Conservation (phyloP, 2,329 filamentous ascomycete genomes). For the Ascosphaera acerosa region DNA sequence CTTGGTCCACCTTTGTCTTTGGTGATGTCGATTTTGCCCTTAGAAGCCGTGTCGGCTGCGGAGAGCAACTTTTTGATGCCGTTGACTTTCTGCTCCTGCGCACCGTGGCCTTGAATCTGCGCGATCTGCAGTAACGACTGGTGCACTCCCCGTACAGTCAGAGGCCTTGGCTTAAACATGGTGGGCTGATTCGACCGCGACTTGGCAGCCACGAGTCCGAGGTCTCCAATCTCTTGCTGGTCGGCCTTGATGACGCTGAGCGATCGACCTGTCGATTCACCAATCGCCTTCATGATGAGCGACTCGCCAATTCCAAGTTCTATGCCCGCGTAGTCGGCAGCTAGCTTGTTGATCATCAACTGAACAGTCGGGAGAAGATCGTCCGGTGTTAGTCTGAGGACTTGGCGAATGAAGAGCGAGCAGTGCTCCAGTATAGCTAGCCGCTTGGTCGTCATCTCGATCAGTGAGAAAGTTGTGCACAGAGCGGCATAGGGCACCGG, state of each 20-base stretch:
- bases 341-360: slow-evolving; percentile 94
- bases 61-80: slow-evolving; percentile 93
- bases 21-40: slow-evolving; percentile 61
- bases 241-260: slow-evolving; percentile 79
- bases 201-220: slow-evolving; percentile 85
- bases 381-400: slow-evolving; percentile 68
- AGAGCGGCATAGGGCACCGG: slow-evolving; percentile 87
- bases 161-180: slow-evolving; percentile 89
- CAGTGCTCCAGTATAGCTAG: slow-evolving; percentile 74
- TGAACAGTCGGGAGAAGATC: slow-evolving; percentile 74
- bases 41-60: slow-evolving; percentile 48
- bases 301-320: slow-evolving; percentile 97
- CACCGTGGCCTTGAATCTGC: slow-evolving; percentile 60
- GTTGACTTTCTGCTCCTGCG: slow-evolving; percentile 75
- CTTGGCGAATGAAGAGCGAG: slow-evolving; percentile 73
- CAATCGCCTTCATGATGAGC: slow-evolving; percentile 95
- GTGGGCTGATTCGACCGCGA: slow-evolving; percentile 86
- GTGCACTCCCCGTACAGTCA: slow-evolving; percentile 70
- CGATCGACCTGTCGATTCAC: slow-evolving; percentile 74
- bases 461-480: slow-evolving; percentile 78
- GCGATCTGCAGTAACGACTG: slow-evolving; percentile 74
- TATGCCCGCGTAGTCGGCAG: slow-evolving; percentile 86
- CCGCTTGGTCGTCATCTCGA: slow-evolving; percentile 85
- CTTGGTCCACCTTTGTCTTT: slow-evolving; percentile 85
- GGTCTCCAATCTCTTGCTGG: slow-evolving; percentile 86